Evolutionary conservation across 371 early-diverging fungal genomes (phyloP), one percentile per base, ranked within the genome.

Genomic region (Apophysomyces variabilis): DNA sequence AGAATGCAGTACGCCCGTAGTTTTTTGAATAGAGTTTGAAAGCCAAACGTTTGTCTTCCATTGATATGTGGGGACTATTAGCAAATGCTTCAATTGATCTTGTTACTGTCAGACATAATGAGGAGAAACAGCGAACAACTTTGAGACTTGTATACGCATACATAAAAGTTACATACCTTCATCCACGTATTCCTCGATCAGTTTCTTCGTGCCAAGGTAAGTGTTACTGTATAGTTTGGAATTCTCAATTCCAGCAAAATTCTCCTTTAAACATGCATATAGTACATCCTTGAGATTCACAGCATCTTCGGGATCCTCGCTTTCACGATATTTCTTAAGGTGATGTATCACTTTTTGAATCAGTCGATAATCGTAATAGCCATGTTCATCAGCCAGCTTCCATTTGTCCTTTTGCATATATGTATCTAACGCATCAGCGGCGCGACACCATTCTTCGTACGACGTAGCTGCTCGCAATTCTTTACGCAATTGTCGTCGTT

Each of bases 1-100:
- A 90, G 64, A 97, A 80, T 1, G 96, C 96, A 0, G 95, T 92
- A 9, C 94, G 82, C 2, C 97, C 97, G 75, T 90, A 95, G 47
- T 92, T 88, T 64, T 89, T 86, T 41, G 88, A 86, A 41, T 89
- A 86, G 32, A 91, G 78, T 59, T 83, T 87, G 68, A 96, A 91
- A 61, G 95, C 92, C 9, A 80, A 80, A 13, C 84, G 76, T 73
- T 93, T 92, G 12, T 88, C 90, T 21, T 84, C 83, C 13, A 73
- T 44, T 4, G 86, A 63, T 21, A 90, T 68, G 36, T 71, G 58
- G 21, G 71, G 61, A 7, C 84, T 83, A 5, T 78, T 82, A 8
- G 84, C 82, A 21, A 97, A 78, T 11, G 82, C 75, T 21, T 89
- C 76, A 39, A 95, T 79, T 7, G 90, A 89, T 43, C 73, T 67